Evolutionary conservation across 441 rosid species (phyloP).

Genomic region (Breynia disticha): DNA sequence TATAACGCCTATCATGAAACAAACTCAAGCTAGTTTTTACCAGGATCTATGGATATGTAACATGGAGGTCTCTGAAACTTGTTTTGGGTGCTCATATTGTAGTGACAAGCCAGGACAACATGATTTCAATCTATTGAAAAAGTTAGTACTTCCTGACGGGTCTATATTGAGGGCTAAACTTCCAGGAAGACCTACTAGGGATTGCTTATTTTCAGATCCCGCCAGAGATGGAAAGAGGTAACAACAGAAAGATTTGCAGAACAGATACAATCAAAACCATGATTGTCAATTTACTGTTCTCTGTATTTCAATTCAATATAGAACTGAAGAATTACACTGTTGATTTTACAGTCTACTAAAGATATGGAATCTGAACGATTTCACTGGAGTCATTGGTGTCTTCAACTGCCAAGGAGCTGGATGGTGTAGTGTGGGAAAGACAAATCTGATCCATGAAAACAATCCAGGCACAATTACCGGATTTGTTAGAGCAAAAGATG

Average conservation of each 20-base stretch:
- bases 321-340: background rate
- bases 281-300: background rate
- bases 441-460: constrained; percentile 46
- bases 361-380: constrained; percentile 63
- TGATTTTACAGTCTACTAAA: constrained; percentile 45
- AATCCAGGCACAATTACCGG: constrained; percentile 49
- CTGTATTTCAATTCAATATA: background rate
- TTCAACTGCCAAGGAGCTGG: constrained; percentile 70
- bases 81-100: constrained; percentile 6
- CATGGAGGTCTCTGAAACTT: background rate
- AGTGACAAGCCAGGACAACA: constrained; percentile 63
- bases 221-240: constrained; percentile 50
- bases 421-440: constrained; percentile 60
- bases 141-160: constrained; percentile 57
- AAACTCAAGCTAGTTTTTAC: background rate
- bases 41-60: background rate
- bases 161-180: constrained; percentile 54
- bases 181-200: constrained; percentile 55
- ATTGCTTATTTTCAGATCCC: constrained; percentile 52
- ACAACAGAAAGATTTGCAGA: background rate
- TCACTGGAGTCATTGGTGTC: constrained; percentile 44
- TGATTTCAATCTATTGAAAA: constrained; percentile 44
- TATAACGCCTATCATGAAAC: constrained; percentile 8
- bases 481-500: constrained; percentile 41
- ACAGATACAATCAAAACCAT: background rate